Conservation (phyloP, 2,329 filamentous ascomycete species). For the Colletotrichum cereale region DNA sequence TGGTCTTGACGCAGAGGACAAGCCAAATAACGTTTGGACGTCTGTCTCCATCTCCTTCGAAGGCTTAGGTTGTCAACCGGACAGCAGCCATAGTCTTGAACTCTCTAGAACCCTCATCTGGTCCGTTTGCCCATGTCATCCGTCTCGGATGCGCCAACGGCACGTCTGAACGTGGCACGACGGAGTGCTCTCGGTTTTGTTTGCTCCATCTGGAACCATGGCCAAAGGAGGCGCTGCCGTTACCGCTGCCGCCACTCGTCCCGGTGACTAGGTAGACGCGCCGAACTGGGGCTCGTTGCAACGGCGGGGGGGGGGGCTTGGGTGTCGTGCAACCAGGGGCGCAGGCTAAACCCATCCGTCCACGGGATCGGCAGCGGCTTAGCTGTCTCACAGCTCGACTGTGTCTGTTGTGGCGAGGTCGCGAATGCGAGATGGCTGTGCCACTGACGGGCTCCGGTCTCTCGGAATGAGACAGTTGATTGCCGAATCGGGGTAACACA, state of each 20-base stretch:
- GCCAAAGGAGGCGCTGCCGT: neutral
- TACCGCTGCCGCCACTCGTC: neutral
- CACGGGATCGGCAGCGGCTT: neutral
- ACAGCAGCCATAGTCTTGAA: neutral
- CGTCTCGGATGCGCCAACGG: neutral
- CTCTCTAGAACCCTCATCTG: neutral
- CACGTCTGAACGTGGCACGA: neutral
- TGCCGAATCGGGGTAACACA: conserved; percentile 4
- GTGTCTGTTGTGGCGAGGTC: neutral
- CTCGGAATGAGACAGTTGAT: conserved; percentile 18
- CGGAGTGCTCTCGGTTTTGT: neutral
- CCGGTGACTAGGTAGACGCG: neutral
- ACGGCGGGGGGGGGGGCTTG: neutral
- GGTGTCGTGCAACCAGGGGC: neutral
- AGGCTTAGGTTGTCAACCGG: neutral
- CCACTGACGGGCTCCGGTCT: neutral
- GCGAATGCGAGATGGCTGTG: neutral
- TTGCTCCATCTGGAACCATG: neutral
- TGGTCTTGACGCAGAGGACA: too few relatives aligned
- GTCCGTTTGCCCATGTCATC: neutral
- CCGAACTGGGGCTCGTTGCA: neutral
- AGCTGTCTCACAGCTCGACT: neutral
- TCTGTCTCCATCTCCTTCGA: too few relatives aligned
- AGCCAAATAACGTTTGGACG: too few relatives aligned
- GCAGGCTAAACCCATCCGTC: neutral